Base-by-base conservation (phyloP, 257 asterid genomes). In the Solanum piurae region DNA sequence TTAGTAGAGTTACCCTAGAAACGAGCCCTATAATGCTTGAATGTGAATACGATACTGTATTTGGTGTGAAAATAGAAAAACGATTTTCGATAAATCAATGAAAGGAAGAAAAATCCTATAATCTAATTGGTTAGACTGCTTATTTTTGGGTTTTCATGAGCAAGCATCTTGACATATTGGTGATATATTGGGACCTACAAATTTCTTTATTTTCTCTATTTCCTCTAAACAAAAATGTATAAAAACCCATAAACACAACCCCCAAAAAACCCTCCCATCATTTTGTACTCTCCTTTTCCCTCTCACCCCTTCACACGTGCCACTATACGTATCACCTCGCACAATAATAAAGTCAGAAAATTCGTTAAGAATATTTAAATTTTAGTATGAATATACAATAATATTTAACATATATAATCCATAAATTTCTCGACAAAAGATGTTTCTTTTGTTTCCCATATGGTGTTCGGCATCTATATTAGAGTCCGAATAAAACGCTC, bases 391-490 rank as follows among this genome's bases (percentile, higher is more conserved):
- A 13, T 49, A 49, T 5, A 49, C 0, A 49, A 49, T 49, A 49
- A 49, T 49, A 13, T 49, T 49, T 49, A 14, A 49, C 21, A 7
- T 49, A 5, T 13, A 49, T 49, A 49, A 49, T 49, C 0, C 7
- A 49, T 49, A 49, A 49, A 49, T 49, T 49, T 55, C n/a, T 55
- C n/a, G 2, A 18, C 10, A 55, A 55, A 55, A 55, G 10, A 55
- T 55, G 1, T 55, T 18, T 55, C 1, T 55, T 55, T 55, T 52
- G n/a, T 52, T 52, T 52, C 4, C 1, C 2, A 18, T 55, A 0
- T 1, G 0, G 10, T 55, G n/a, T 18, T 55, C 1, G 1, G 2
- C 18, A 18, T 0, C 0, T 1, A 55, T 5, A 49, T 49, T 49
- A 1, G 7, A 49, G 58, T 49, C 3, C 3, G 7, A 13, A 49